These are phyloP conservation scores for Macrophomina phaseolina DNA, from an alignment of 2,329 filamentous ascomycete species.

Conservation along the genomic window DNA sequence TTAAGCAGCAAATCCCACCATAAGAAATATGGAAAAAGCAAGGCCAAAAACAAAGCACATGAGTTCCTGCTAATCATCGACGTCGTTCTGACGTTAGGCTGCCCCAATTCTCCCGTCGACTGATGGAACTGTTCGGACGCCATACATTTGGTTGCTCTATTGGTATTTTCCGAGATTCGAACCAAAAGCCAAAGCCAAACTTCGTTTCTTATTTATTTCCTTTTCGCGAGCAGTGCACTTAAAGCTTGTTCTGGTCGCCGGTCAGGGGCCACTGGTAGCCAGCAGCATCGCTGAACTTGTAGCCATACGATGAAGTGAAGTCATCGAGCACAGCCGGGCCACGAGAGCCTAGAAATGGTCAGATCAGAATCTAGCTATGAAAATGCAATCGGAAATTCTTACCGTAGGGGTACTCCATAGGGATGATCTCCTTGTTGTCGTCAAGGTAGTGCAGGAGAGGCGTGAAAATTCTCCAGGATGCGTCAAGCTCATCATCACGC, in stretches of 20 bases:
- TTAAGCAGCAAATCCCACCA: conserved; percentile 15
- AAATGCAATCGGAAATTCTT: conserved; percentile 44
- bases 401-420: conserved; percentile 99
- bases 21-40: not conserved
- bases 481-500: conserved; percentile 76
- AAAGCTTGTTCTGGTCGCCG: conserved; percentile 80
- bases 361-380: conserved; percentile 31
- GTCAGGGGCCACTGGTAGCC: conserved; percentile 89
- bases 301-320: conserved; percentile 97
- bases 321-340: conserved; percentile 96
- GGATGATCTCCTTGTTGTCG: conserved; percentile 98
- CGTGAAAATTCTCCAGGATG: conserved; percentile 98
- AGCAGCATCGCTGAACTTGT: conserved; percentile 97
- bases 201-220: not conserved
- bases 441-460: conserved; percentile 97
- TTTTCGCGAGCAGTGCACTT: conserved; percentile 42
- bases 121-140: conserved; percentile 15
- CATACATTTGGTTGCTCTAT: conserved; percentile 24
- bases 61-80: not conserved
- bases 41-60: not conserved
- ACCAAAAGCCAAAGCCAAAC: conserved; percentile 17
- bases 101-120: conserved; percentile 4
- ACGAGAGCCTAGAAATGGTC: conserved; percentile 75
- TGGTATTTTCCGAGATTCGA: conserved; percentile 21
- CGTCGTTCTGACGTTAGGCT: conserved; percentile 16